Evolutionary conservation across 768 basidiomycete genomes (phyloP), one percentile per base, ranked within the genome.

Genomic region (Fibroporia radiculosa): DNA sequence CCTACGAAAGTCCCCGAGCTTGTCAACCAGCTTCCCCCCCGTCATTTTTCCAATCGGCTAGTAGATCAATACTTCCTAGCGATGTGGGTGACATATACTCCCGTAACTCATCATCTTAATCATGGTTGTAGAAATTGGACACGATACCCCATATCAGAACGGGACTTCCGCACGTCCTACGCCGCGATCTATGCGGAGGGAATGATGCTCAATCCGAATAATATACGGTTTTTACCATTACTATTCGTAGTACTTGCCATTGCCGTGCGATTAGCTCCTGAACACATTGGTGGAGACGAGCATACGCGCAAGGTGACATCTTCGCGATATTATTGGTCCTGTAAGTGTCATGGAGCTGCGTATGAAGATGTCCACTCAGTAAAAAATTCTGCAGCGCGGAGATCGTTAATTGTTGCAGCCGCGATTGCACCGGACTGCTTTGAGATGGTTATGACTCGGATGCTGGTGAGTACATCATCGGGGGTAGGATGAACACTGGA

Each of bases 261-360:
- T 37, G 75, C 91, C 13, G 86, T 84, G 12, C 70, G 92, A 49
- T 68, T 95, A 20, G 88, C 92, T 3, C 91, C 93, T 3, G 90
- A 92, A 55, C 72, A 77, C 46, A 78, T 95, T 54, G 85, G 73
- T 25, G 91, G 90, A 1, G 87, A 92, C 62, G 77, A 83, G 45
- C 75, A 81, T 36, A 78, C 70, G 34, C 72, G 86, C 42, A 74
- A 86, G 57, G 69, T 91, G 22, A 90, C 85, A 6, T 92, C 90
- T 28, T 66, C 91, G 40, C 77, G 91, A 49, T 95, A 91, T 68
- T 95, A 96, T 59, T 97, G 93, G 93, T 89, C 85, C 44, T 93
- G 91, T 93, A 59, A 65, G 91, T 33, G 31, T n/a, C n/a, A n/a
- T n/a, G n/a, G n/a, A n/a, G n/a, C n/a, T n/a, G n/a, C n/a, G n/a